A percentile compares a stretch with the other conserved stretches of the same genome.
These are phyloP conservation scores for Lolium rigidum DNA, from an alignment of 176 grass and related monocot genomes.

Conservation along the genomic window DNA sequence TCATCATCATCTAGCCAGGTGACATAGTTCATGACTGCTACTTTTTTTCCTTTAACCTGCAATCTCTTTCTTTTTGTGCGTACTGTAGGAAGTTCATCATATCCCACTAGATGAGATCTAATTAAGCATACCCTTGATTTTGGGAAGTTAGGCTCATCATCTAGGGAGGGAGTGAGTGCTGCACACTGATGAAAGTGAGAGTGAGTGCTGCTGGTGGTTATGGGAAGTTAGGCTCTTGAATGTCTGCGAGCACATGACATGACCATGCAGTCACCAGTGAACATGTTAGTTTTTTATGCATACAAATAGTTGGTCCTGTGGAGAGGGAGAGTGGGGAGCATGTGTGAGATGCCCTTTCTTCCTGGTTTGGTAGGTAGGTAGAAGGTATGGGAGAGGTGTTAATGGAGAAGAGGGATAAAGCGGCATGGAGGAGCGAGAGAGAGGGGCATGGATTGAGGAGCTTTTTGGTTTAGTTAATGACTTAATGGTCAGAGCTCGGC, in stretches of 20 bases:
- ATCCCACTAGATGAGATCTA: constrained; percentile 14
- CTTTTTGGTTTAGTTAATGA: constrained; percentile 64
- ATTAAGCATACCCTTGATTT: background rate
- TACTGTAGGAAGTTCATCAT: constrained; percentile 35
- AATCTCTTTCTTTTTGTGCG: background rate
- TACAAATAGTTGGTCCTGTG: constrained; percentile 34
- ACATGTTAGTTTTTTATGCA: background rate
- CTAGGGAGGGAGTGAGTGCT: constrained; percentile 17
- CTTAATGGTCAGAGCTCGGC: constrained; percentile 54
- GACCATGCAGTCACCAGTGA: constrained; percentile 33
- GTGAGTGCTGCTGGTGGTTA: constrained; percentile 39
- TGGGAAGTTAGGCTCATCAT: constrained; percentile 1
- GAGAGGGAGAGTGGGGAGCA: constrained; percentile 65
- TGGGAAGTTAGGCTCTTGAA: constrained; percentile 41
- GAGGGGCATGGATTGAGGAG: constrained; percentile 30
- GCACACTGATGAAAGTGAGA: constrained; percentile 20
- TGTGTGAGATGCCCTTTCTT: constrained; percentile 61
- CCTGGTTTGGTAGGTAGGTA: constrained; percentile 46
- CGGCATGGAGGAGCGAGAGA: constrained; percentile 18
- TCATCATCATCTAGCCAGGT: constrained; percentile 13
- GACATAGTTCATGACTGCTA: constrained; percentile 21
- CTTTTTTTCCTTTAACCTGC: background rate
- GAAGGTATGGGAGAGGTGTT: constrained; percentile 45
- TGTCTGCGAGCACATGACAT: constrained; percentile 48
- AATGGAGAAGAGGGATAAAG: constrained; percentile 45